Evolutionary conservation across 441 rosid species (phyloP).

Genomic region (Corymbia calophylla): DNA sequence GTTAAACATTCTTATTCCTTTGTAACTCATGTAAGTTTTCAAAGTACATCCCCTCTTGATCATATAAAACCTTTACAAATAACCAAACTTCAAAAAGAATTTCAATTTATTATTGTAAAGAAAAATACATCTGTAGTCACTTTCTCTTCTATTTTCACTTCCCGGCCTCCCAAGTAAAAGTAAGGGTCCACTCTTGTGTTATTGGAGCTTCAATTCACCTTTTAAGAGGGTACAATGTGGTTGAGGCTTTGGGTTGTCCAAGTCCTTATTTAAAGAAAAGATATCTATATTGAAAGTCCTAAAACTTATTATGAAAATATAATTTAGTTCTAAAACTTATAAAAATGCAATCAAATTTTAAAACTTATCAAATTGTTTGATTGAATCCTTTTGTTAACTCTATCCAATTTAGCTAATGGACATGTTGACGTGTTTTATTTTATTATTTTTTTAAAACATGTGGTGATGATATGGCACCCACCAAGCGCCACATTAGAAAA

Average conservation of each 20-base stretch:
- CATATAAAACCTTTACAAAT: background rate
- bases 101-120: background rate
- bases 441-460: no score
- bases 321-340: no score
- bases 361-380: no score
- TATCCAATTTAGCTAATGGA: no score
- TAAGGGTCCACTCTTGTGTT: background rate
- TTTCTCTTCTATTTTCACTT: background rate
- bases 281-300: no score
- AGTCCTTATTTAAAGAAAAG: background rate
- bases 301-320: no score
- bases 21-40: background rate
- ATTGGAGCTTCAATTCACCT: background rate
- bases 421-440: no score
- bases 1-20: background rate
- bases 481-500: no score
- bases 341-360: no score
- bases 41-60: background rate
- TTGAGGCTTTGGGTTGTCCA: background rate
- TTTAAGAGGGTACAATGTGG: background rate
- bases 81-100: background rate
- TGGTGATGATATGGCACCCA: no score
- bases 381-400: no score
- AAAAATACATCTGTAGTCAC: background rate
- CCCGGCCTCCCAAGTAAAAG: background rate